Evolutionary conservation across 2,329 filamentous ascomycete species (phyloP).

Genomic region (Laburnicola sp.): DNA sequence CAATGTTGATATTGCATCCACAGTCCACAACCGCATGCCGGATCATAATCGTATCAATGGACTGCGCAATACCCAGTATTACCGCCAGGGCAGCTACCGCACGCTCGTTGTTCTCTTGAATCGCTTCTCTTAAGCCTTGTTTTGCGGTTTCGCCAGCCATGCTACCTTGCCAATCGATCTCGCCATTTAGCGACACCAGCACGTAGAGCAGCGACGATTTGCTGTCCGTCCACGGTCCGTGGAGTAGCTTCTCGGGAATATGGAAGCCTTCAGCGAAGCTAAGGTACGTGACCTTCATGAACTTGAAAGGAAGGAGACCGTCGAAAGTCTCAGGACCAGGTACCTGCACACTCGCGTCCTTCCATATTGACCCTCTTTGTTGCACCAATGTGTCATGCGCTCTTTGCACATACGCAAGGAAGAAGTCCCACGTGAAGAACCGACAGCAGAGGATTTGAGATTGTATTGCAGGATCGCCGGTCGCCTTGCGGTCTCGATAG

Average conservation of each 20-base stretch:
- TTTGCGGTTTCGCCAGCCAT: constrained; percentile 42
- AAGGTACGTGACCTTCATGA: constrained; percentile 36
- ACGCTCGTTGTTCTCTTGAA: constrained; percentile 30
- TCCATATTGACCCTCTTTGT: constrained; percentile 37
- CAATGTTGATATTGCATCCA: constrained; percentile 32
- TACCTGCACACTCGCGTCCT: constrained; percentile 29
- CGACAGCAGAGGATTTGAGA: constrained; percentile 35
- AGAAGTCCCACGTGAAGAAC: constrained; percentile 45
- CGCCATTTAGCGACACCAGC: constrained; percentile 37
- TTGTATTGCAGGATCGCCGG: constrained; percentile 27
- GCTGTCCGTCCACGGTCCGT: constrained; percentile 37
- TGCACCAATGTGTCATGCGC: constrained; percentile 35
- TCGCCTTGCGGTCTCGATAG: constrained; percentile 24
- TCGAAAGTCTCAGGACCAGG: constrained; percentile 29
- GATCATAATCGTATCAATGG: constrained; percentile 34
- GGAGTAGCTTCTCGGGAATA: constrained; percentile 43
- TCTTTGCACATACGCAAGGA: constrained; percentile 36
- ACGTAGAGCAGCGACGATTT: constrained; percentile 40
- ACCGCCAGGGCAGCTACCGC: constrained; percentile 41
- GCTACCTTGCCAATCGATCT: constrained; percentile 41
- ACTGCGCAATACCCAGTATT: constrained; percentile 34
- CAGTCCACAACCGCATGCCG: constrained; percentile 36
- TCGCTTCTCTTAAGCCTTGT: constrained; percentile 34
- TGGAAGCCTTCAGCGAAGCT: constrained; percentile 36
- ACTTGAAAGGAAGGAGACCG: constrained; percentile 36